phyloP scores from a whole-genome alignment of 441 rosid species.

The Theobroma grandiflorum region DNA sequence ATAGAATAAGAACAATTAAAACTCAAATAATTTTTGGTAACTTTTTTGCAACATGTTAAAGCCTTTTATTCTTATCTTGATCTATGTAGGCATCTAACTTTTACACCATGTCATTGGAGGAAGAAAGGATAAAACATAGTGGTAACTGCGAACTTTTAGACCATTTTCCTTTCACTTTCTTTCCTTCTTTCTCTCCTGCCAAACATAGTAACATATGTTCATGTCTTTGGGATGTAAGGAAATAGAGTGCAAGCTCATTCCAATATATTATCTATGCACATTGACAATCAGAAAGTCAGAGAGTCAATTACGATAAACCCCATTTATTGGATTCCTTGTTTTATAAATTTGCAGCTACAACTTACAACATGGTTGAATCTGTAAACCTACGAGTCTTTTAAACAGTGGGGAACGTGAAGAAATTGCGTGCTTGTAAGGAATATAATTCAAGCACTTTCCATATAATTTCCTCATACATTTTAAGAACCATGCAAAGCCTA shows the following conservation, averaged over 20 bases:
- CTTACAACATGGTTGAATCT: neutral
- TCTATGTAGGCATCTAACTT: neutral
- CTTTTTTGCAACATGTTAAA: neutral
- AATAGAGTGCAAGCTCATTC: slow-evolving; percentile 9
- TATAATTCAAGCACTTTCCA: slow-evolving; percentile 6
- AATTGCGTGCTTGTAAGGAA: neutral
- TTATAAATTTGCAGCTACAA: neutral
- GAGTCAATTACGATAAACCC: neutral
- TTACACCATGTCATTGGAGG: too few relatives aligned
- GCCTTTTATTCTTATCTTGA: neutral
- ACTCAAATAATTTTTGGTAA: neutral
- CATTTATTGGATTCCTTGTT: neutral
- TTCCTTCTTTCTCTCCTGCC: too few relatives aligned
- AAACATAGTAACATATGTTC: too few relatives aligned
- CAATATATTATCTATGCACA: neutral
- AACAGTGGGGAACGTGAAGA: neutral
- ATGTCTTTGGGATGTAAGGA: neutral
- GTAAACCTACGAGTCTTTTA: neutral
- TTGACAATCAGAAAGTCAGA: neutral
- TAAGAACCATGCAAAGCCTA: slow-evolving; percentile 23
- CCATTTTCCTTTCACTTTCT: neutral
- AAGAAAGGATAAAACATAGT: too few relatives aligned
- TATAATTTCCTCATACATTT: slow-evolving; percentile 14
- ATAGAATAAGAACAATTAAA: neutral
- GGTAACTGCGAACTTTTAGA: neutral